A percentile compares a stretch with the other conserved stretches of the same genome.
Evolutionary conservation across 139 green algal species (phyloP).

Genomic region (Nannochloris sp.): DNA sequence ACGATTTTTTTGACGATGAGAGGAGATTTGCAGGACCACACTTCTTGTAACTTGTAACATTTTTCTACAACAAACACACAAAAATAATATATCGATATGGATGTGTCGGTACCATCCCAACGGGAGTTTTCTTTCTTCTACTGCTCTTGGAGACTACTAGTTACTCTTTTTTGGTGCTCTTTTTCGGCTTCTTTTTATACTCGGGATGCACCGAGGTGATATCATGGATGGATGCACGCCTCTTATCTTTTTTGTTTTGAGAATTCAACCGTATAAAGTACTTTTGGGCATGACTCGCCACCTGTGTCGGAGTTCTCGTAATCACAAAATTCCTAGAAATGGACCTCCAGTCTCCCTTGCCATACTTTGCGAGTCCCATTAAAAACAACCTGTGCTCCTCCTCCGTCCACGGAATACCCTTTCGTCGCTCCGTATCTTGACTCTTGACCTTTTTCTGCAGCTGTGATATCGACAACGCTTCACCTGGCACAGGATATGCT

Average conservation of each 20-base stretch:
- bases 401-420: constrained; percentile 91
- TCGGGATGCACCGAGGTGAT: constrained; percentile 48
- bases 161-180: too few species aligned
- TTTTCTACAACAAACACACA: too few species aligned
- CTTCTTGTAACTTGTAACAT: too few species aligned
- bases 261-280: constrained; percentile 90
- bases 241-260: constrained; percentile 84
- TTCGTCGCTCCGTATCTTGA: constrained; percentile 57
- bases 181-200: not conserved
- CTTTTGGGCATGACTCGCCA: constrained; percentile 87
- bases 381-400: constrained; percentile 91
- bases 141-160: too few species aligned
- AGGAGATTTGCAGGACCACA: too few species aligned
- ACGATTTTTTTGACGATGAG: too few species aligned
- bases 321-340: constrained; percentile 90
- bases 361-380: constrained; percentile 83
- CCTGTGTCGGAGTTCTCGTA: constrained; percentile 84
- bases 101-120: too few species aligned
- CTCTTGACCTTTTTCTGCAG: constrained; percentile 34
- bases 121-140: too few species aligned
- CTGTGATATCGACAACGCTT: constrained; percentile 25
- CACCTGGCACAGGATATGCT: constrained; percentile 34
- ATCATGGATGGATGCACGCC: constrained; percentile 82
- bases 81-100: too few species aligned
- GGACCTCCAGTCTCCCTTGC: constrained; percentile 89